phyloP scores from a whole-genome alignment of 495 filamentous ascomycete genomes.

The Penicillium salamii region DNA sequence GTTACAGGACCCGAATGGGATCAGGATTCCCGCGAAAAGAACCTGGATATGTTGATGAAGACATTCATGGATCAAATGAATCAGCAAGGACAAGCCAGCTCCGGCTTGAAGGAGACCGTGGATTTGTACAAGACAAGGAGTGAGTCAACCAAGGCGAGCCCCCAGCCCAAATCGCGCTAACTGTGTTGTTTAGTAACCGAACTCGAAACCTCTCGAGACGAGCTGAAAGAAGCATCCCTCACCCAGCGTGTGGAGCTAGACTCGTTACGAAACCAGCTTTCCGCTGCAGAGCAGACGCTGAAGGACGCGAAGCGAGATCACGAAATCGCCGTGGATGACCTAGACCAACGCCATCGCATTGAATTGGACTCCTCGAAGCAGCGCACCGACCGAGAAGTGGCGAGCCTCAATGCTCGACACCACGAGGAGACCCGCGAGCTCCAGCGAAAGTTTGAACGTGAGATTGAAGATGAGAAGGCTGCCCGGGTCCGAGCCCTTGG shows the following conservation, averaged over 20 bases:
- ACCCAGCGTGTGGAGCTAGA: conserved; percentile 59
- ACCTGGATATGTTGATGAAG: conserved; percentile 62
- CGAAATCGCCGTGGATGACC: conserved; percentile 58
- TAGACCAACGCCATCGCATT: conserved; percentile 45
- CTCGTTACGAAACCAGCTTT: conserved; percentile 47
- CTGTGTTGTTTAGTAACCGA: conserved; percentile 53
- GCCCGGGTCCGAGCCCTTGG: conserved; percentile 60
- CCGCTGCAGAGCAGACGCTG: conserved; percentile 41
- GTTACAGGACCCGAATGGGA: conserved; percentile 63
- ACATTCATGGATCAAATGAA: conserved; percentile 61
- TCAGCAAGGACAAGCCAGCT: conserved; percentile 56
- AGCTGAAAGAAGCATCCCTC: conserved; percentile 54
- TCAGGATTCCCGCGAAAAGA: conserved; percentile 60
- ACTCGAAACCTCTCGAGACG: conserved; percentile 58
- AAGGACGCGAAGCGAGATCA: conserved; percentile 51
- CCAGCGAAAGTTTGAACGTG: conserved; percentile 46
- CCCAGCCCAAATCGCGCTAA: conserved; percentile 10
- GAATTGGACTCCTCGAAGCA: conserved; percentile 44
- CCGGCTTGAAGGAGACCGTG: conserved; percentile 64
- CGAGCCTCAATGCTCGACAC: conserved; percentile 41
- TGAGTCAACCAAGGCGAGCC: conserved; percentile 45
- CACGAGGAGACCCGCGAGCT: conserved; percentile 48
- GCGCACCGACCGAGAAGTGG: conserved; percentile 40
- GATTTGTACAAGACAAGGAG: conserved; percentile 69
- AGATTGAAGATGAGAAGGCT: conserved; percentile 64